These are phyloP conservation scores for Fagus crenata DNA, from an alignment of 306 rosid species.

Conservation along the genomic window DNA sequence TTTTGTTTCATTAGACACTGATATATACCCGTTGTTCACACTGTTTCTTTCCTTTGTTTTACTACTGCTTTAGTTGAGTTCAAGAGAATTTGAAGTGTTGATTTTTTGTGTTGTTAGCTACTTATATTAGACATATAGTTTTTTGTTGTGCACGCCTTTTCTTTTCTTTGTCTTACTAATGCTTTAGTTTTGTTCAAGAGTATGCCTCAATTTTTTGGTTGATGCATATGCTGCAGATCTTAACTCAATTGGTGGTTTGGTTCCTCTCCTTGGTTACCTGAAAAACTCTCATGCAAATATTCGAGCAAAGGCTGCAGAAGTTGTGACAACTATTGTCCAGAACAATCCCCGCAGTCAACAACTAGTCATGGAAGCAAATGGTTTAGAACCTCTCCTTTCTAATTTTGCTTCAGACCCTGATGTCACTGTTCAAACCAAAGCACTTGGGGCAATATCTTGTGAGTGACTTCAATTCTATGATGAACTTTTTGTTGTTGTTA, in stretches of 20 bases:
- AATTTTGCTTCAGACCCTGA: constrained; percentile 80
- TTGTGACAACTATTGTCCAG: constrained; percentile 87
- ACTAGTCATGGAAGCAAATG: constrained; percentile 90
- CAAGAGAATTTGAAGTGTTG: too few species aligned
- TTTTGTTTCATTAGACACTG: background rate
- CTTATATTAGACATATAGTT: background rate
- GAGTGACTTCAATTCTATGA: constrained; percentile 23
- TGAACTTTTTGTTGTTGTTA: background rate
- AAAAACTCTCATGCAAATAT: constrained; percentile 80
- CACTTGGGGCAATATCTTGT: constrained; percentile 95
- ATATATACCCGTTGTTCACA: background rate
- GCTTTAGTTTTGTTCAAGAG: background rate
- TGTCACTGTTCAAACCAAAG: constrained; percentile 69
- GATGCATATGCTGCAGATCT: constrained; percentile 54
- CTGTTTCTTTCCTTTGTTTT: too few species aligned
- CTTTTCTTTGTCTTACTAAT: background rate
- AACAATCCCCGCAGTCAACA: constrained; percentile 85
- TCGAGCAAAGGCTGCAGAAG: constrained; percentile 97
- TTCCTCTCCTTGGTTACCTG: constrained; percentile 76
- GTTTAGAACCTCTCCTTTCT: constrained; percentile 72
- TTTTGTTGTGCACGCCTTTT: background rate
- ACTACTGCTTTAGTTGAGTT: too few species aligned
- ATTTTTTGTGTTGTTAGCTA: background rate
- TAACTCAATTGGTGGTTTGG: constrained; percentile 84
- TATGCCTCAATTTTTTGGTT: constrained; percentile 28